Conservation (phyloP, 805 yeast genomes). For the Yarrowia alimentaria region DNA sequence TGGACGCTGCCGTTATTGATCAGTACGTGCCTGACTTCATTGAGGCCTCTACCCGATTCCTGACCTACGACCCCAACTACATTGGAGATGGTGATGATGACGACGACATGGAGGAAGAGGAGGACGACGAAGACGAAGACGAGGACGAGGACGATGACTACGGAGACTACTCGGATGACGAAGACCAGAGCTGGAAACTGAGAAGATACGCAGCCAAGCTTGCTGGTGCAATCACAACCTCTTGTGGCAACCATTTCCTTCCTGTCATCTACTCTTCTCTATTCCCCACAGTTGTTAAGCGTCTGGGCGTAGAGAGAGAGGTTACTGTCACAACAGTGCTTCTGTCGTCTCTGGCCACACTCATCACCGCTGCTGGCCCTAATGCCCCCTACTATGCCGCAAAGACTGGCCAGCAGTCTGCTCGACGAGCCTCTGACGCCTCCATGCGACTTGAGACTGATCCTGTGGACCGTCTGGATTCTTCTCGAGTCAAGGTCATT, state of each 20-base stretch:
- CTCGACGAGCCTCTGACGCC: slow-evolving; percentile 35
- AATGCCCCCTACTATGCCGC: too few relatives aligned
- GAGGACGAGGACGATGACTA: slow-evolving; percentile 39
- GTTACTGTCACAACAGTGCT: slow-evolving; percentile 53
- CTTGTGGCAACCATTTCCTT: slow-evolving; percentile 42
- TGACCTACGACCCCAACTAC: slow-evolving; percentile 50
- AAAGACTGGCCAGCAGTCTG: too few relatives aligned
- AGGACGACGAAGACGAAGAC: slow-evolving; percentile 52
- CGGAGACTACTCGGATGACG: slow-evolving; percentile 44
- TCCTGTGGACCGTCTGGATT: slow-evolving; percentile 30
- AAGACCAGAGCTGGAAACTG: slow-evolving; percentile 62
- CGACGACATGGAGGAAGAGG: slow-evolving; percentile 42
- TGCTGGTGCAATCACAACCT: slow-evolving; percentile 42
- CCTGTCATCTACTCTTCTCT: slow-evolving; percentile 37
- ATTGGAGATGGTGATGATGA: slow-evolving; percentile 40
- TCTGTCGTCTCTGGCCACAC: slow-evolving; percentile 45
- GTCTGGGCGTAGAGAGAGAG: slow-evolving; percentile 36
- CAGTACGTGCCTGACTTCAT: too few relatives aligned
- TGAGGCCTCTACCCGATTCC: slow-evolving; percentile 39
- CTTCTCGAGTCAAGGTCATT: slow-evolving; percentile 23
- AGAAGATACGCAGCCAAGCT: slow-evolving; percentile 53
- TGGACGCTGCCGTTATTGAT: too few relatives aligned
- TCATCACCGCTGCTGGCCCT: too few relatives aligned
- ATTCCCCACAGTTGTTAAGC: slow-evolving; percentile 47
- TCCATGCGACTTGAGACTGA: slow-evolving; percentile 35